phyloP scores from a whole-genome alignment of 2,329 filamentous ascomycete genomes.

The Epicoccum sorghinum region DNA sequence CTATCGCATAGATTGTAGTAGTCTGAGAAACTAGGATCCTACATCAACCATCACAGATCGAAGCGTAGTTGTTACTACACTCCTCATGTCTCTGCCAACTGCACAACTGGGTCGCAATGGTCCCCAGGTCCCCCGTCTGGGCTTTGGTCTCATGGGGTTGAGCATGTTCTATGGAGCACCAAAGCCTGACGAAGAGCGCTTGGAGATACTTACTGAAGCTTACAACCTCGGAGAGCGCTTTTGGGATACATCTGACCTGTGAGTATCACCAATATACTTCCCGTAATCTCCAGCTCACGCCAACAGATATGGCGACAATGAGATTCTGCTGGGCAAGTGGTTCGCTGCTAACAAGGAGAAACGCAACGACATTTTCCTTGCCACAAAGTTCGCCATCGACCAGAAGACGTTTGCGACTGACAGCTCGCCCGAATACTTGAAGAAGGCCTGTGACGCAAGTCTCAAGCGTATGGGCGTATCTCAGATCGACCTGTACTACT shows the following conservation, averaged over 20 bases:
- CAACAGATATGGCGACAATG: constrained; percentile 38
- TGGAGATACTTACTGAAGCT: constrained; percentile 59
- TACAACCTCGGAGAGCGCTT: constrained; percentile 57
- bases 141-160: constrained; percentile 62
- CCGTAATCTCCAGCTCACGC: neutral
- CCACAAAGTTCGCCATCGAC: constrained; percentile 46
- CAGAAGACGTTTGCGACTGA: constrained; percentile 53
- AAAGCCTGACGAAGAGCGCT: constrained; percentile 57
- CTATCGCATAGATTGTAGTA: neutral
- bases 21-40: too few relatives aligned
- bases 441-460: constrained; percentile 48
- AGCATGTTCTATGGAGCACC: constrained; percentile 54
- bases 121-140: constrained; percentile 57
- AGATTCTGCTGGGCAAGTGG: constrained; percentile 44
- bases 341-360: constrained; percentile 47
- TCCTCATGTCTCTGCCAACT: constrained; percentile 47
- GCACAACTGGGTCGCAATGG: constrained; percentile 60
- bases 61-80: neutral
- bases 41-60: too few relatives aligned
- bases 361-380: constrained; percentile 57
- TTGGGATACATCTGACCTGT: constrained; percentile 38
- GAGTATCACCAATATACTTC: neutral
- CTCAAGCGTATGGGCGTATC: constrained; percentile 49
- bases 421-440: constrained; percentile 50
- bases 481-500: constrained; percentile 56